Base-by-base conservation (phyloP, 129 eudicot genomes). In the Lonicera japonica region DNA sequence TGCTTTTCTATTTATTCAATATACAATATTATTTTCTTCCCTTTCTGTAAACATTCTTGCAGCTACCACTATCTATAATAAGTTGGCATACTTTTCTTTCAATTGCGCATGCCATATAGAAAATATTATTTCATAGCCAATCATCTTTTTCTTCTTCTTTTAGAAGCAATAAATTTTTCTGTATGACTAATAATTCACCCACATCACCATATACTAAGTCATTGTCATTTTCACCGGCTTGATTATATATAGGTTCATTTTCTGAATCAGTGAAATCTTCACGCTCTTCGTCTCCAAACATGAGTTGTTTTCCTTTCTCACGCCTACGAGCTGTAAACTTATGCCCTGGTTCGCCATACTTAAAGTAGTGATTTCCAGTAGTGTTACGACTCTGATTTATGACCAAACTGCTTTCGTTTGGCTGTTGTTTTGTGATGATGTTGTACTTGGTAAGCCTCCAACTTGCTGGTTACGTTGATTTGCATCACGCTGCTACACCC, bases 61-160 rank as follows among this genome's bases (percentile, higher is more conserved):
- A 60, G 20, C 65, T 60, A 1, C 65, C 65, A 7, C 65, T 1
- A 60, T 60, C 50, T 3, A 60, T 60, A 7, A 36, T 60, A 4
- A 60, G 24, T 15, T 29, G 36, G 23, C 65, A 60, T 14, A 60
- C 65, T 51, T 60, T 60, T 4, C 24, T 51, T 13, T 38, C 46
- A 38, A 25, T 60, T 3, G 51, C 38, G 23, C 65, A 36, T 12
- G n/a, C 16, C 3, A 51, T 60, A 23, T 36, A 23, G 48, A 60
- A 60, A 6, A 36, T 60, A 11, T 60, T 60, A 36, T 16, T 16
- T 18, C 6, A 3, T 13, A 60, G 12, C 50, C 65, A 60, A 52
- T 29, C 24, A 12, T 38, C 43, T 23, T 11, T n/a, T 23, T 0
- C 46, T 40, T 25, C 43, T 18, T 23, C 65, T 57, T 29, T 24